phyloP scores from a whole-genome alignment of 306 rosid genomes.

The Malus domestica region ASM211411v1 NC_041790.1:12072001-12072500 shows the following conservation, averaged over 20 bases:
- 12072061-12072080: conserved; percentile 23
- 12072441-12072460: conserved; percentile 89
- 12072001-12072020: no score
- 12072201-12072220: conserved; percentile 86
- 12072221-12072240: conserved; percentile 91
- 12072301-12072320: conserved; percentile 49
- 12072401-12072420: conserved; percentile 73
- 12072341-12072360: conserved; percentile 48
- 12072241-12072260: conserved; percentile 94
- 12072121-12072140: conserved; percentile 95
- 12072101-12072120: conserved; percentile 99
- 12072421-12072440: conserved; percentile 99
- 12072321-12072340: conserved; percentile 36
- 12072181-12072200: conserved; percentile 98
- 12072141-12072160: conserved; percentile 96
- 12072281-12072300: conserved; percentile 72
- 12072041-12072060: neutral
- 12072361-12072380: conserved; percentile 51
- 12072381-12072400: conserved; percentile 60
- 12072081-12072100: conserved; percentile 92
- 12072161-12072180: conserved; percentile 92
- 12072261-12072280: conserved; percentile 77
- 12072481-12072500: conserved; percentile 84
- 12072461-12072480: conserved; percentile 96
- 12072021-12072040: no score